Evolutionary conservation across 2,329 filamentous ascomycete species (phyloP).

Genomic region (Sarocladiaceae sp.): DNA sequence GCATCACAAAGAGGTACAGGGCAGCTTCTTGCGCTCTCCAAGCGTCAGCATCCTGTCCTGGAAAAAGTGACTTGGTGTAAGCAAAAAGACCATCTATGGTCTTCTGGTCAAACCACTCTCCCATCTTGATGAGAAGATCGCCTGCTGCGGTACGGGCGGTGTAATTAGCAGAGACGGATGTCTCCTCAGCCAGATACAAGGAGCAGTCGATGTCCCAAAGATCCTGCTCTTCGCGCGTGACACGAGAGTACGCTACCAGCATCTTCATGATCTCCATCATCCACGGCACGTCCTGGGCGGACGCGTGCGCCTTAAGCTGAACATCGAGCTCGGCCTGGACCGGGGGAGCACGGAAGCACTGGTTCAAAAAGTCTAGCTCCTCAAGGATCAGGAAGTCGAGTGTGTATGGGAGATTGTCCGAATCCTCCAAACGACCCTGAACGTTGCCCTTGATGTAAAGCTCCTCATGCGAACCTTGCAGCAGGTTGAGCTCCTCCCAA

Average conservation of each 20-base stretch:
- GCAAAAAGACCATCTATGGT: conserved; percentile 75
- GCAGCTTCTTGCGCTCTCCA: conserved; percentile 73
- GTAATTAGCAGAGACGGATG: conserved; percentile 92
- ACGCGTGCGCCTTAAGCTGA: conserved; percentile 61
- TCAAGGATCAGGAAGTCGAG: conserved; percentile 91
- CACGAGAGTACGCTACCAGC: conserved; percentile 79
- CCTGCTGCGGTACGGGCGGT: conserved; percentile 90
- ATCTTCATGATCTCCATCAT: conserved; percentile 84
- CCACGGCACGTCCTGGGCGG: conserved; percentile 68
- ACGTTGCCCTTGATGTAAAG: conserved; percentile 84
- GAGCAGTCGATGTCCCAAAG: conserved; percentile 97
- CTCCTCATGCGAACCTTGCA: conserved; percentile 70
- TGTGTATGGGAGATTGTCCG: conserved; percentile 88
- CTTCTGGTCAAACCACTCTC: conserved; percentile 77
- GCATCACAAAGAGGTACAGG: conserved; percentile 79
- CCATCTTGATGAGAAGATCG: conserved; percentile 86
- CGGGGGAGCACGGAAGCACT: conserved; percentile 80
- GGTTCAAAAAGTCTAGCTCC: conserved; percentile 91
- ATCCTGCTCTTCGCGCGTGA: conserved; percentile 88
- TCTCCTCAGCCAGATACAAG: conserved; percentile 91
- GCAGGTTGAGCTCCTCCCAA: conserved; percentile 78
- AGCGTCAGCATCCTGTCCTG: conserved; percentile 35
- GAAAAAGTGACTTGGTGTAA: conserved; percentile 72
- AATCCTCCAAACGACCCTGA: conserved; percentile 84
- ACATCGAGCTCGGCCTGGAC: conserved; percentile 86